Conservation (phyloP, 2,329 filamentous ascomycete genomes). For the Delphinella strobiligena region DNA sequence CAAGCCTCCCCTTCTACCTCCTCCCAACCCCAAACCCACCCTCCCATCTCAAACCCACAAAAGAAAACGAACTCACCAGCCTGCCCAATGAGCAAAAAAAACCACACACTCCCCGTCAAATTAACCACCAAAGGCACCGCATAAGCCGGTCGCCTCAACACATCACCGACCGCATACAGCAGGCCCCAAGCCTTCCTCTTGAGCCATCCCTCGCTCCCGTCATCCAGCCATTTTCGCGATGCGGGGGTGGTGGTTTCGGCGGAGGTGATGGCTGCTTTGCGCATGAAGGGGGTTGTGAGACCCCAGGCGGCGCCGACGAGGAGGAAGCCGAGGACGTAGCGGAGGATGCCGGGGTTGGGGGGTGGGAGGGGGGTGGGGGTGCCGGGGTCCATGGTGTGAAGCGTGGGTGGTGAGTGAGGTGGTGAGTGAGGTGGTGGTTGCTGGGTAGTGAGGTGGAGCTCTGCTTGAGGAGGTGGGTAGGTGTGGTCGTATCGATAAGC, state of each 20-base stretch:
- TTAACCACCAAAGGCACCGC: constrained; percentile 77
- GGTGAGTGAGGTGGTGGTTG: too few species aligned
- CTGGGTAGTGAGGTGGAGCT: too few species aligned
- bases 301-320: constrained; percentile 90
- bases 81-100: constrained; percentile 85
- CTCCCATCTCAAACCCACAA: not conserved
- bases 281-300: constrained; percentile 80
- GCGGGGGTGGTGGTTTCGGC: constrained; percentile 34
- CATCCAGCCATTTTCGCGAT: constrained; percentile 31
- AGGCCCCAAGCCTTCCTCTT: constrained; percentile 50
- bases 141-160: constrained; percentile 72
- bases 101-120: constrained; percentile 89
- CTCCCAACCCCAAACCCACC: not conserved
- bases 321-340: constrained; percentile 80
- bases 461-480: too few species aligned
- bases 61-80: constrained; percentile 52
- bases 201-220: constrained; percentile 41
- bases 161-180: constrained; percentile 64
- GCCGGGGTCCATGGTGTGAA: too few species aligned
- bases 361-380: constrained; percentile 10
- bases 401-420: too few species aligned
- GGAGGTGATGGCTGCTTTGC: constrained; percentile 59
- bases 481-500: too few species aligned
- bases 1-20: not conserved
- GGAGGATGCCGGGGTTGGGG: constrained; percentile 43